Conservation (phyloP, 2,329 filamentous ascomycete genomes). For the Huntiella decipiens region DNA sequence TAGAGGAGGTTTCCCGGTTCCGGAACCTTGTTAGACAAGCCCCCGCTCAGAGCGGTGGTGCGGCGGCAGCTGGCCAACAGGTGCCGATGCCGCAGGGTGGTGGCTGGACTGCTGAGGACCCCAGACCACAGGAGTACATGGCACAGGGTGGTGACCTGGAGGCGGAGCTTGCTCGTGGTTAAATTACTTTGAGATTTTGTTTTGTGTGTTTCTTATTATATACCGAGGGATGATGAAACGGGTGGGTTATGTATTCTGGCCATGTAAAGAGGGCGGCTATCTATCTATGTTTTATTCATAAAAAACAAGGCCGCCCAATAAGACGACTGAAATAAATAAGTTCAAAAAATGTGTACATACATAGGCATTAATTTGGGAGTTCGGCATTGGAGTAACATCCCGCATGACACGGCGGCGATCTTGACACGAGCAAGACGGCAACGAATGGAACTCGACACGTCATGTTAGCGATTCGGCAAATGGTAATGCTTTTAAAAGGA, state of each 20-base stretch:
- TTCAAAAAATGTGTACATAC: no score
- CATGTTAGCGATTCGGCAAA: background rate
- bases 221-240: no score
- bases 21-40: constrained; percentile 40
- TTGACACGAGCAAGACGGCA: background rate
- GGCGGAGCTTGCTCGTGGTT: constrained; percentile 30
- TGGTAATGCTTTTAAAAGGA: no score
- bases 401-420: no score
- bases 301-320: no score
- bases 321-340: no score
- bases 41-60: constrained; percentile 20
- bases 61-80: constrained; percentile 16
- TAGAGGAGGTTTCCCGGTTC: constrained; percentile 85
- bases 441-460: background rate
- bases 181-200: background rate
- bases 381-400: no score
- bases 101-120: constrained; percentile 41
- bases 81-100: constrained; percentile 34
- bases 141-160: constrained; percentile 32
- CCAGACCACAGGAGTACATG: constrained; percentile 39
- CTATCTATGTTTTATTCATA: no score
- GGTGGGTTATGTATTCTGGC: no score
- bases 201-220: no score
- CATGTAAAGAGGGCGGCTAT: no score
- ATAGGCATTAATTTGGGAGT: no score